Conservation (phyloP, 345 rosid genomes). For the Melaleuca alternifolia region DNA sequence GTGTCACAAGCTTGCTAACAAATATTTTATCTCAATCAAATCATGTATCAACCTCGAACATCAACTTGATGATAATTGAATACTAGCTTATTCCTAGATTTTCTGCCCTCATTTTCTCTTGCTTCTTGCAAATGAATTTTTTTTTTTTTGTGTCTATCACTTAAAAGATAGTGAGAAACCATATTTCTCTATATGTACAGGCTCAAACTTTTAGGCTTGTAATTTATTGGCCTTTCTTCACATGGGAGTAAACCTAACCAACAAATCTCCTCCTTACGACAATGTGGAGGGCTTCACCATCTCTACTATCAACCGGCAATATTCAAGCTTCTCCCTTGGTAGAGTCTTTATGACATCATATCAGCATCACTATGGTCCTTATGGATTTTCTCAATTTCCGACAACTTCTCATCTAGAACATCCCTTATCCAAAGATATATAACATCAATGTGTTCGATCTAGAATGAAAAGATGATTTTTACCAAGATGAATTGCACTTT, state of each 20-base stretch:
- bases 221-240: neutral
- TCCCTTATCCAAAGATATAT: neutral
- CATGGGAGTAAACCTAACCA: neutral
- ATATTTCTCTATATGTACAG: too few relatives aligned
- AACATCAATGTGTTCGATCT: neutral
- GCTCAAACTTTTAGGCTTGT: too few relatives aligned
- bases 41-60: too few relatives aligned
- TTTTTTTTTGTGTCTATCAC: too few relatives aligned
- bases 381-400: neutral
- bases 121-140: too few relatives aligned
- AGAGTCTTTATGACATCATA: neutral
- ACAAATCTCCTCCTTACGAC: neutral
- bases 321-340: neutral
- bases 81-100: too few relatives aligned
- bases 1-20: too few relatives aligned
- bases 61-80: too few relatives aligned
- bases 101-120: too few relatives aligned
- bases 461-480: neutral
- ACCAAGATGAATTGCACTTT: neutral
- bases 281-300: neutral
- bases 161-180: too few relatives aligned
- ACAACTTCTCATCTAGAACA: neutral
- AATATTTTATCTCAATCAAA: too few relatives aligned
- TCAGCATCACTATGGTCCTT: neutral
- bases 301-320: neutral